Evolutionary conservation across 768 basidiomycete genomes (phyloP).

Genomic region (Mycena albidolilacea): DNA sequence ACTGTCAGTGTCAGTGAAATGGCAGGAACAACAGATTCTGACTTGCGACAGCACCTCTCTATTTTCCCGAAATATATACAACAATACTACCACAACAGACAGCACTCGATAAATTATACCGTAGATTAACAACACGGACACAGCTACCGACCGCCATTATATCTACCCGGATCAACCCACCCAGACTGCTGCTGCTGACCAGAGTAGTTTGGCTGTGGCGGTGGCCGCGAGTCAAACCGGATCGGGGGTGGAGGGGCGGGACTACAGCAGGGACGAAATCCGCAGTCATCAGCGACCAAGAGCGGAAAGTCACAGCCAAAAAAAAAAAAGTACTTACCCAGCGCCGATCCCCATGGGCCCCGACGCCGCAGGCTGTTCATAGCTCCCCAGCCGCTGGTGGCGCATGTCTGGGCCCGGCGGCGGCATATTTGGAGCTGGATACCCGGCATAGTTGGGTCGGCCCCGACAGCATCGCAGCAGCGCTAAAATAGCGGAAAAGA

Average conservation of each 20-base stretch:
- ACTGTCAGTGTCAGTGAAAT: too few species aligned
- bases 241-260: constrained; percentile 3
- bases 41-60: too few species aligned
- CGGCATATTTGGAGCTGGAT: constrained; percentile 7
- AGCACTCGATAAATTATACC: constrained; percentile 6
- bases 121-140: constrained; percentile 1
- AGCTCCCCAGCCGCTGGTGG: constrained; percentile 33
- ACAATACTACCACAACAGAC: neutral
- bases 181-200: constrained; percentile 1
- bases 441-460: constrained; percentile 21
- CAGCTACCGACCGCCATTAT: constrained; percentile 28
- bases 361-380: neutral
- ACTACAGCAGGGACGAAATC: neutral
- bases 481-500: constrained; percentile 12
- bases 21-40: too few species aligned
- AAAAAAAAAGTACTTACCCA: neutral
- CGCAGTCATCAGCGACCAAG: neutral
- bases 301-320: neutral
- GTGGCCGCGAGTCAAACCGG: constrained; percentile 10
- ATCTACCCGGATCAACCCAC: constrained; percentile 29
- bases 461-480: constrained; percentile 33
- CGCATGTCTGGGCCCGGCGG: constrained; percentile 20
- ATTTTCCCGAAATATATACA: neutral
- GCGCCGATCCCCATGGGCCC: constrained; percentile 18
- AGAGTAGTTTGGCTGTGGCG: neutral